Evolutionary conservation across 768 basidiomycete species (phyloP).

Genomic region (Mycena crocata): DNA sequence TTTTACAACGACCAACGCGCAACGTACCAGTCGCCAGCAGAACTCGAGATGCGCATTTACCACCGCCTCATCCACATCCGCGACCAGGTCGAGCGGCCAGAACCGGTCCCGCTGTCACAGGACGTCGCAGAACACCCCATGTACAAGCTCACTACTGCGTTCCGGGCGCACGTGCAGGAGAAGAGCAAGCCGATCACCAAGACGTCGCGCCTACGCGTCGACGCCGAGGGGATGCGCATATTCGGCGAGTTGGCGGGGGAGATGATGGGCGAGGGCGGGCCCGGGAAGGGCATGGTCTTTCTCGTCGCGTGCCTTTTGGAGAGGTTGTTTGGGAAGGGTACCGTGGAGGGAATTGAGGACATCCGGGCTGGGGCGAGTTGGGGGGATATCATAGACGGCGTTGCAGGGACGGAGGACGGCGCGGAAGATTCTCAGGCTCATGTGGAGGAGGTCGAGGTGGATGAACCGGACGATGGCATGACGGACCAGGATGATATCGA

Average conservation of each 20-base stretch:
- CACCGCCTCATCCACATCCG: slow-evolving; percentile 93
- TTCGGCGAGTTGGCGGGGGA: slow-evolving; percentile 72
- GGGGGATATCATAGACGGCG: slow-evolving; percentile 78
- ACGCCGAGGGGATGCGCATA: slow-evolving; percentile 73
- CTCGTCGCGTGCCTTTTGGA: slow-evolving; percentile 92
- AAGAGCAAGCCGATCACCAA: slow-evolving; percentile 82
- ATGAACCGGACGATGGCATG: slow-evolving; percentile 31
- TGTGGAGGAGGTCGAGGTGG: slow-evolving; percentile 40
- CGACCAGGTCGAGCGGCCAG: slow-evolving; percentile 82
- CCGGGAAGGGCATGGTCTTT: slow-evolving; percentile 74
- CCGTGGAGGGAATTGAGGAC: slow-evolving; percentile 79
- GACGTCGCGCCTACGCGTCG: slow-evolving; percentile 72
- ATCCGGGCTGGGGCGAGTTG: slow-evolving; percentile 68
- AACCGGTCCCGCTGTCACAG: slow-evolving; percentile 67
- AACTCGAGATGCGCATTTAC: slow-evolving; percentile 97
- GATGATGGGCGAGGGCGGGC: slow-evolving; percentile 72
- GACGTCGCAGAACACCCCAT: slow-evolving; percentile 78
- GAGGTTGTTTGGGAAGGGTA: slow-evolving; percentile 84
- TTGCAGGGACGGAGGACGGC: slow-evolving; percentile 41
- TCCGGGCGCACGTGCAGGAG: slow-evolving; percentile 83
- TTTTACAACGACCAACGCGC: slow-evolving; percentile 89
- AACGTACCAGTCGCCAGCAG: slow-evolving; percentile 78
- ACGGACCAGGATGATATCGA: slow-evolving; percentile 25
- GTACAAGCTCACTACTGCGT: slow-evolving; percentile 84
- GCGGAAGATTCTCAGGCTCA: slow-evolving; percentile 40